phyloP scores from a whole-genome alignment of 1,284 basidiomycete genomes.

The Tausonia pullulans region DNA sequence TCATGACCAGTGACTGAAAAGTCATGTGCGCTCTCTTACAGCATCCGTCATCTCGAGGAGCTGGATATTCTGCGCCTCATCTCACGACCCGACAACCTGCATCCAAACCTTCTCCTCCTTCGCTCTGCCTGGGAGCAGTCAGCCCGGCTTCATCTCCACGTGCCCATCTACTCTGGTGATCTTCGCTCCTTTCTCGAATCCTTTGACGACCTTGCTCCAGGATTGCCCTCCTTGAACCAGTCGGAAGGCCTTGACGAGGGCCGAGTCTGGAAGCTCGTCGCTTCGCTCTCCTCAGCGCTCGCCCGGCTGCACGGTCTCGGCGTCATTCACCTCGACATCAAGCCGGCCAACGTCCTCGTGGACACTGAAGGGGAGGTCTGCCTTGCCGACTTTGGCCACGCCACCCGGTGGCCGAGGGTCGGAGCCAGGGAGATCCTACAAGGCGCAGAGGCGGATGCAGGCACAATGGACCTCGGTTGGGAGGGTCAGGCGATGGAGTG shows the following conservation, averaged over 20 bases:
- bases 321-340: constrained; percentile 16
- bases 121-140: constrained; percentile 7
- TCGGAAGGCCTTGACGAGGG: constrained; percentile 8
- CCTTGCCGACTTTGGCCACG: constrained; percentile 10
- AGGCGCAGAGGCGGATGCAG: neutral
- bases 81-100: neutral
- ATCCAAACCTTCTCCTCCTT: constrained; percentile 9
- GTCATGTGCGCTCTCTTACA: neutral
- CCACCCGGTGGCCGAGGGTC: constrained; percentile 2
- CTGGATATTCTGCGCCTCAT: constrained; percentile 6
- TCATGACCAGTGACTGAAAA: neutral
- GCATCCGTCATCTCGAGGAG: constrained; percentile 12
- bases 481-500: neutral
- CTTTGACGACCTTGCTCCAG: neutral
- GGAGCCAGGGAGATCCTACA: constrained; percentile 1
- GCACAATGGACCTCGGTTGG: neutral
- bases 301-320: constrained; percentile 4
- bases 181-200: neutral
- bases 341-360: constrained; percentile 13
- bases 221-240: neutral
- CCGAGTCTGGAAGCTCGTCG: constrained; percentile 12
- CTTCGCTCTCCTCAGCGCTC: constrained; percentile 9
- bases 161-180: constrained; percentile 9
- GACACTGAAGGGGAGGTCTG: constrained; percentile 5
- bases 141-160: constrained; percentile 8